These are phyloP conservation scores for Glomus cerebriforme DNA, from an alignment of 192 early-diverging fungal species.

Conservation along the genomic window DNA sequence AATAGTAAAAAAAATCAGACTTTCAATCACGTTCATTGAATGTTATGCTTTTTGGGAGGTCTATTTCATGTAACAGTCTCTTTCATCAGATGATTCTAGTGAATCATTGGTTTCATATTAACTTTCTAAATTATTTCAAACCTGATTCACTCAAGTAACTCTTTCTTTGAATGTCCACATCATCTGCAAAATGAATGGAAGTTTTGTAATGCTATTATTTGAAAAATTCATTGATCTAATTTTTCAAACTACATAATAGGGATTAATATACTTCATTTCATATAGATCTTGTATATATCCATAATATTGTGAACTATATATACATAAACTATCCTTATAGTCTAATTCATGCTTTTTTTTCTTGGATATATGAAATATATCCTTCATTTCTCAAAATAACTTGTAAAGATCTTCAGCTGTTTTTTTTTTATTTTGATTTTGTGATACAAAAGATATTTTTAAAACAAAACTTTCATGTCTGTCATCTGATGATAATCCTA, in stretches of 20 bases:
- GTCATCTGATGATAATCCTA: slow-evolving; percentile 21
- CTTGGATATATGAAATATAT: slow-evolving; percentile 6
- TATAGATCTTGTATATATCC: not conserved
- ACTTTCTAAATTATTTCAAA: slow-evolving; percentile 21
- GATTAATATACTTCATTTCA: slow-evolving; percentile 15
- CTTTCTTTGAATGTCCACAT: slow-evolving; percentile 23
- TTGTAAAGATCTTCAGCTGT: slow-evolving; percentile 24
- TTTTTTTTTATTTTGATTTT: slow-evolving; percentile 17
- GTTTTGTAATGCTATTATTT: slow-evolving; percentile 1
- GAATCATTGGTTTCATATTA: slow-evolving; percentile 2
- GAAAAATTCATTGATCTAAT: not conserved
- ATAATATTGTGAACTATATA: slow-evolving; percentile 12
- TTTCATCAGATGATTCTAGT: slow-evolving; percentile 17
- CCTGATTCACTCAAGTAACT: not conserved
- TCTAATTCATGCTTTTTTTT: slow-evolving; percentile 1
- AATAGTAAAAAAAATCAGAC: too few species aligned
- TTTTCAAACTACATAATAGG: slow-evolving; percentile 9
- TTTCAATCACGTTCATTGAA: slow-evolving; percentile 1
- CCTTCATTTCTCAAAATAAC: slow-evolving; percentile 16
- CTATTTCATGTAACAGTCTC: not conserved
- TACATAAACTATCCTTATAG: slow-evolving; percentile 9
- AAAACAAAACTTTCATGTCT: slow-evolving; percentile 7
- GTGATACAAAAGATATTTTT: not conserved
- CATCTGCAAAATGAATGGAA: slow-evolving; percentile 1
- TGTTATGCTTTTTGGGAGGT: not conserved